Evolutionary conservation across 352 stramenopile species (phyloP), one percentile per base, ranked within the genome.

Genomic region (Phytophthora rubi): DNA sequence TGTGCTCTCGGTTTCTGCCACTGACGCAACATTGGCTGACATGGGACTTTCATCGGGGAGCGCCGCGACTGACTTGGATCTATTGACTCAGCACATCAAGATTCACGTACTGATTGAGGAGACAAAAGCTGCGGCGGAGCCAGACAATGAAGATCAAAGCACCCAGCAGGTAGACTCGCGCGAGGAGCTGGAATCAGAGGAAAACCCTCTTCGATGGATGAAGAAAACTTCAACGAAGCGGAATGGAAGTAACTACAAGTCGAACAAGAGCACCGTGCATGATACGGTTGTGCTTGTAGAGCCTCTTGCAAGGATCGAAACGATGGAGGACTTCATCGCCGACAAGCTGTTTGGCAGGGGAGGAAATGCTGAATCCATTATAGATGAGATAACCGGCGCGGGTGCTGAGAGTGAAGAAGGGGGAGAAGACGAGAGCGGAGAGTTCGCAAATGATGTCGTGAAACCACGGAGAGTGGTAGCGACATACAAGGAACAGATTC

Each of bases 211-310:
- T 30, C 61, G 59, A 5, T 73, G 67, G 71, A 76, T 79, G 44
- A 74, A 80, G 45, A 75, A 68, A 53, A 59, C 49, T n/a, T 18
- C 51, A 9, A 35, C 73, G 12, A 75, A 69, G 51, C 57, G 32
- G 18, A 67, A 65, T 64, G 65, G 56, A 47, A 69, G 23, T 35
- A 77, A 23, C 28, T 75, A 83, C 53, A 78, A 75, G 21, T 58
- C 65, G 4, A 88, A 83, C 58, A 77, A 79, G 42, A 62, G 73
- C 12, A 42, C 55, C 4, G 79, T 93, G 1, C 82, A 90, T 32
- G 81, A 92, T 26, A 91, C 86, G 0, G 79, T 94, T 30, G 86
- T 94, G 53, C 63, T 94, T 0, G 86, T 94, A 9, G 86, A 94
- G 37, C 86, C 86, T 13, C 77, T 94, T 33, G 86, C 86, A 18